Evolutionary conservation across 2,329 filamentous ascomycete genomes (phyloP).

Genomic region (Epichloe festucae): DNA sequence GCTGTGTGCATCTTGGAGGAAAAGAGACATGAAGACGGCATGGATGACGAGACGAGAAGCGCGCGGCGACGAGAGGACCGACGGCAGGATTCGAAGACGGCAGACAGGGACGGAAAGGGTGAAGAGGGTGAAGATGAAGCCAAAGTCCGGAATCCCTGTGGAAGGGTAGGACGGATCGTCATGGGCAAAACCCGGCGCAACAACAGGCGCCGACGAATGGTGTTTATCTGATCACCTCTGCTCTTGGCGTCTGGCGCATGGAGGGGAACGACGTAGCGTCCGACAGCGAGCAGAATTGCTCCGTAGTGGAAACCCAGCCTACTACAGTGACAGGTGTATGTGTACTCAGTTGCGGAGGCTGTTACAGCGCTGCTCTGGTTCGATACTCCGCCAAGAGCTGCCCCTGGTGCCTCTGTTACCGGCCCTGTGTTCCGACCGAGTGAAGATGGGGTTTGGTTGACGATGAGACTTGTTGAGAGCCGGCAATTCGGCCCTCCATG

Average conservation of each 20-base stretch:
- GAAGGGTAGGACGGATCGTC: constrained; percentile 6
- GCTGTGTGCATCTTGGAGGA: constrained; percentile 47
- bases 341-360: too few relatives aligned
- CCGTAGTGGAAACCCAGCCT: background rate
- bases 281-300: background rate
- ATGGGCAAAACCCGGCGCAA: constrained; percentile 3
- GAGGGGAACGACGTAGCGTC: background rate
- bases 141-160: constrained; percentile 11
- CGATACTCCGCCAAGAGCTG: too few relatives aligned
- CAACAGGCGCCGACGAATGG: constrained; percentile 1
- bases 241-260: background rate
- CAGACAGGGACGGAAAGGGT: constrained; percentile 11
- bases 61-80: constrained; percentile 7
- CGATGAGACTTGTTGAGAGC: too few relatives aligned
- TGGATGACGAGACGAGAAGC: background rate
- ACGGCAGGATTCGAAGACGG: background rate
- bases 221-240: background rate
- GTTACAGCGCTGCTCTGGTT: too few relatives aligned
- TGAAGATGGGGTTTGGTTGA: too few relatives aligned
- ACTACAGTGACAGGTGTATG: too few relatives aligned
- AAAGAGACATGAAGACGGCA: constrained; percentile 1
- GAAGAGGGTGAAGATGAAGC: constrained; percentile 11
- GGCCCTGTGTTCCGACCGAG: too few relatives aligned
- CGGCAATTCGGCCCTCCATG: too few relatives aligned
- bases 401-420: too few relatives aligned